A percentile compares a stretch with the other conserved stretches of the same genome.
Evolutionary conservation across 352 stramenopile species (phyloP).

Genomic region (Pythium periplocum): DNA sequence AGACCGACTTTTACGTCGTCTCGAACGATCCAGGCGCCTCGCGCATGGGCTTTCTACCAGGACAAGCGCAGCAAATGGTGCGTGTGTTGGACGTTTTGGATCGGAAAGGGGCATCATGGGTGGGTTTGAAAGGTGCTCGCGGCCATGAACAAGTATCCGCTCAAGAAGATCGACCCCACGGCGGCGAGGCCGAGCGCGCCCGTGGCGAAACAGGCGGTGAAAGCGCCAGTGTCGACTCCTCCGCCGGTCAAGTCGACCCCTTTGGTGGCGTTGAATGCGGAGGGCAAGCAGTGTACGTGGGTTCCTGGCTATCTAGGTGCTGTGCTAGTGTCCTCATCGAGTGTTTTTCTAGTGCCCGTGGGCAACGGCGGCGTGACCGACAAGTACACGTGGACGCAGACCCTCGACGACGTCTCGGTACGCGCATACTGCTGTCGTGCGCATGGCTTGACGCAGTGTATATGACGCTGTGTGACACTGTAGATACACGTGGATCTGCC

Average conservation of each 20-base stretch:
- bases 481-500: slow-evolving; percentile 87
- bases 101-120: background rate
- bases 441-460: background rate
- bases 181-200: slow-evolving; percentile 1
- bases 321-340: background rate
- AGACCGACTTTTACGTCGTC: slow-evolving; percentile 97
- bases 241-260: slow-evolving; percentile 13
- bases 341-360: slow-evolving; percentile 57
- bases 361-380: slow-evolving; percentile 86
- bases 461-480: slow-evolving; percentile 1
- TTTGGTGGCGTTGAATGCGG: slow-evolving; percentile 23
- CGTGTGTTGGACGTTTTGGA: background rate
- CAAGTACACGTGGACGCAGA: slow-evolving; percentile 98
- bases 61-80: slow-evolving; percentile 54
- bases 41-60: slow-evolving; percentile 62
- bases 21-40: slow-evolving; percentile 34
- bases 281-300: slow-evolving; percentile 66
- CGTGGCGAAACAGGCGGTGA: background rate
- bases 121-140: slow-evolving; percentile 31
- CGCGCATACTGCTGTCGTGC: slow-evolving; percentile 2
- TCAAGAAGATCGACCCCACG: slow-evolving; percentile 42
- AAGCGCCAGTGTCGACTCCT: background rate
- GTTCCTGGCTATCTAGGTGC: background rate
- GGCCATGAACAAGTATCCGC: slow-evolving; percentile 62
- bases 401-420: slow-evolving; percentile 92